phyloP scores from a whole-genome alignment of 345 rosid genomes.

The Brassica nigra region DNA sequence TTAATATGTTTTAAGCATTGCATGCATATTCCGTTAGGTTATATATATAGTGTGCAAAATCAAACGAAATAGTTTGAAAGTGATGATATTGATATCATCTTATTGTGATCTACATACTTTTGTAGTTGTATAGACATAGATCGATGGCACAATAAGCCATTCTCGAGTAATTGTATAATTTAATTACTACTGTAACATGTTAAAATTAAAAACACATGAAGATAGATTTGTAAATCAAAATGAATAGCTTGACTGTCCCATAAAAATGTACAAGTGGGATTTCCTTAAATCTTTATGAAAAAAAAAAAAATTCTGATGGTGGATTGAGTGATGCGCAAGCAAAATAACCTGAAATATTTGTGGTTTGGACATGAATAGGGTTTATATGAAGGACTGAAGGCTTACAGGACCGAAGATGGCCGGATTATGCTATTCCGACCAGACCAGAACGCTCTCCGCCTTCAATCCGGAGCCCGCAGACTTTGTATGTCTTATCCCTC shows the following conservation, averaged over 20 bases:
- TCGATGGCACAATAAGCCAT: neutral
- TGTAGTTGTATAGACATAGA: neutral
- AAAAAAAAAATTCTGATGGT: neutral
- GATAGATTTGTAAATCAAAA: neutral
- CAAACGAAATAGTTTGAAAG: neutral
- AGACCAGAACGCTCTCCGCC: slow-evolving; percentile 49
- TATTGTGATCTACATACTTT: neutral
- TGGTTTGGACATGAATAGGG: slow-evolving; percentile 42
- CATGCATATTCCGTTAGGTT: neutral
- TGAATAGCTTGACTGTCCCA: neutral
- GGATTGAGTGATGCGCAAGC: neutral
- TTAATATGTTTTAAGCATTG: neutral
- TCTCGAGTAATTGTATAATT: neutral
- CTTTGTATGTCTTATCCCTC: slow-evolving; percentile 58
- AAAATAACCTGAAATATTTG: neutral
- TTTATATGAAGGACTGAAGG: slow-evolving; percentile 60
- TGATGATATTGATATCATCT: neutral
- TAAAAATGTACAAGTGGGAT: neutral
- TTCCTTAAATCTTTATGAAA: neutral
- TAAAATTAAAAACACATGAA: neutral
- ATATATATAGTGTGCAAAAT: neutral
- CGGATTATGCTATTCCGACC: slow-evolving; percentile 51
- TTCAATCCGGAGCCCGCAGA: slow-evolving; percentile 54
- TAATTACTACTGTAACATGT: neutral
- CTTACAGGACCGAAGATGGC: slow-evolving; percentile 60